Conservation (phyloP, 768 basidiomycete species). For the Trametes coccinea region DNA sequence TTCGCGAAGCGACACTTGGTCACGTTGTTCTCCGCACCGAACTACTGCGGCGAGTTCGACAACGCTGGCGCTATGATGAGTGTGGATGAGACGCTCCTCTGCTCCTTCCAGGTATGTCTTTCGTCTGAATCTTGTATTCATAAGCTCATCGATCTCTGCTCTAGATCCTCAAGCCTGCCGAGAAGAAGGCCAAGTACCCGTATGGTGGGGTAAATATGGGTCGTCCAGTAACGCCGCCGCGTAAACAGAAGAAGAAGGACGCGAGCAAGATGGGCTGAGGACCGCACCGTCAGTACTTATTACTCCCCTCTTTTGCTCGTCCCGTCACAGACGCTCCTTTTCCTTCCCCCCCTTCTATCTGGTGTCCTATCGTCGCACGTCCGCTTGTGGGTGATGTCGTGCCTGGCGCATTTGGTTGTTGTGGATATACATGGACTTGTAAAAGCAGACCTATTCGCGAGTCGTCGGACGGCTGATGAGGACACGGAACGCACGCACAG, state of each 20-base stretch:
- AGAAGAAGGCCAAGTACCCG: conserved; percentile 96
- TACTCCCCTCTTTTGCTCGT: conserved; percentile 21
- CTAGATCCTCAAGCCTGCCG: conserved; percentile 97
- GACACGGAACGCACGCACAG: conserved; percentile 8
- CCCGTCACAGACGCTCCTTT: conserved; percentile 17
- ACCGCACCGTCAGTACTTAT: conserved; percentile 30
- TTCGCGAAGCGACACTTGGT: conserved; percentile 97
- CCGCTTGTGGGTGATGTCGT: conserved; percentile 16
- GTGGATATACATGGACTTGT: conserved; percentile 25
- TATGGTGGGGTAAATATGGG: conserved; percentile 87
- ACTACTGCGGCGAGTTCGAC: conserved; percentile 96
- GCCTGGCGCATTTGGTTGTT: conserved; percentile 9
- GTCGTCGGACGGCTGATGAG: conserved; percentile 14
- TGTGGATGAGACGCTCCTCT: conserved; percentile 94
- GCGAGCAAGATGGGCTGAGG: conserved; percentile 54
- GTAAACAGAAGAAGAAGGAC: conserved; percentile 97
- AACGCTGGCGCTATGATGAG: conserved; percentile 99
- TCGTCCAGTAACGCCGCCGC: conserved; percentile 90
- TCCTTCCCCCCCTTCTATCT: conserved; percentile 17
- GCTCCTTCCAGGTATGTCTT: conserved; percentile 87
- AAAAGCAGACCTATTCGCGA: conserved; percentile 10
- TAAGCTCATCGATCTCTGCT: not conserved
- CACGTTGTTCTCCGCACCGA: conserved; percentile 95
- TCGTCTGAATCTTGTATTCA: conserved; percentile 1
- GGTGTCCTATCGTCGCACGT: conserved; percentile 15